Evolutionary conservation across 805 yeast genomes (phyloP).

Genomic region (Pichia californica): DNA sequence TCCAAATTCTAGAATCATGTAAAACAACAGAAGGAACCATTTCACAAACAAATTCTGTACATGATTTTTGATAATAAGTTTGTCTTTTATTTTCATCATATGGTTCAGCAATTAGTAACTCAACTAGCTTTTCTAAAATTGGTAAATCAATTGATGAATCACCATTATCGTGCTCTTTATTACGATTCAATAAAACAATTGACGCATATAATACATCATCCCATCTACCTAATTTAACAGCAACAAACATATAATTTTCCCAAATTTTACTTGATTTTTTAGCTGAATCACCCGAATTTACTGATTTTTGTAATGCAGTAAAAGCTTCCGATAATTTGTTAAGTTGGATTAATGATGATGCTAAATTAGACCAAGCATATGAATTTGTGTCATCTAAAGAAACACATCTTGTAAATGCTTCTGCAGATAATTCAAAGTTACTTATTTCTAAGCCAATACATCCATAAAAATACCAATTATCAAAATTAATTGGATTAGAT

Average conservation of each 20-base stretch:
- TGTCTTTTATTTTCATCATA: slow-evolving; percentile 30
- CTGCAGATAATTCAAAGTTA: slow-evolving; percentile 73
- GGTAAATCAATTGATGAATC: slow-evolving; percentile 70
- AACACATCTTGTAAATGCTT: slow-evolving; percentile 88
- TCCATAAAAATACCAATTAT: slow-evolving; percentile 90
- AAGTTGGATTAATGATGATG: slow-evolving; percentile 63
- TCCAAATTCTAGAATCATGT: slow-evolving; percentile 68
- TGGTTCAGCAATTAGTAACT: slow-evolving; percentile 52
- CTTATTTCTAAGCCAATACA: slow-evolving; percentile 75
- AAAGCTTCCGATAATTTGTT: slow-evolving; percentile 73
- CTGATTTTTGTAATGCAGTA: slow-evolving; percentile 76
- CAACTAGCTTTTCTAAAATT: slow-evolving; percentile 66
- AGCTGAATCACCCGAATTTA: slow-evolving; percentile 55
- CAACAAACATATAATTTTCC: slow-evolving; percentile 80
- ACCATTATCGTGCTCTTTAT: slow-evolving; percentile 43
- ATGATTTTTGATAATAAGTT: slow-evolving; percentile 58
- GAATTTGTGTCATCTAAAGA: slow-evolving; percentile 75
- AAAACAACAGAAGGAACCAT: slow-evolving; percentile 64
- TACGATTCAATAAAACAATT: slow-evolving; percentile 52
- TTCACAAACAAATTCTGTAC: slow-evolving; percentile 66
- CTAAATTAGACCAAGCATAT: slow-evolving; percentile 87
- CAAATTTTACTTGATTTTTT: slow-evolving; percentile 83
- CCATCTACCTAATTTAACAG: slow-evolving; percentile 82
- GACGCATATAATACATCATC: slow-evolving; percentile 75
- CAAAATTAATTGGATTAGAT: slow-evolving; percentile 66